phyloP scores from a whole-genome alignment of 257 asterid species.

The Sherardia arvensis region DNA sequence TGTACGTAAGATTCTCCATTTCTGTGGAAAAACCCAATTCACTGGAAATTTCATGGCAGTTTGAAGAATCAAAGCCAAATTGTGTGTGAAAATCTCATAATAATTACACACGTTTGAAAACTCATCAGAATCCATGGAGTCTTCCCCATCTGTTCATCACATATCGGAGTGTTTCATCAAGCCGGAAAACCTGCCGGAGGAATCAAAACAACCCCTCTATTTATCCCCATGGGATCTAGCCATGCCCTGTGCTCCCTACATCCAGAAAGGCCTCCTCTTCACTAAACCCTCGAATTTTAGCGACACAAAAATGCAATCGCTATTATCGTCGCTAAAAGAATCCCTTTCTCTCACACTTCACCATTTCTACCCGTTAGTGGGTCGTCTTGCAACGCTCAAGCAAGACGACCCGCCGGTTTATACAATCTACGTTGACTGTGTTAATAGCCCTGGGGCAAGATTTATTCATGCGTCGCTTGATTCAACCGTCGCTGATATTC shows the following conservation, averaged over 20 bases:
- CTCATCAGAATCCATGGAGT: background rate
- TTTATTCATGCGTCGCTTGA: slow-evolving; percentile 27
- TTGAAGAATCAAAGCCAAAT: background rate
- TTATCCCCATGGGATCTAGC: slow-evolving; percentile 17
- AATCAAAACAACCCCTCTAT: background rate
- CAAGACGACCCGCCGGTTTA: slow-evolving; percentile 13
- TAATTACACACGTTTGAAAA: too few relatives aligned
- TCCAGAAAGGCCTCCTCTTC: slow-evolving; percentile 18
- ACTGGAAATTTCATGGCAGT: background rate
- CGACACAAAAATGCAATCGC: background rate
- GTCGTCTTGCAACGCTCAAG: slow-evolving; percentile 28
- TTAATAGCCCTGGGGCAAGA: slow-evolving; percentile 23
- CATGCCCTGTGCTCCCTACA: slow-evolving; percentile 1
- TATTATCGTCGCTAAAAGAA: background rate
- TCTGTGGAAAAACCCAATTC: too few relatives aligned
- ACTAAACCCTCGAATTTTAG: slow-evolving; percentile 9
- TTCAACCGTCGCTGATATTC: slow-evolving; percentile 16
- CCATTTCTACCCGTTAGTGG: slow-evolving; percentile 52
- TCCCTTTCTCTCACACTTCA: slow-evolving; percentile 28
- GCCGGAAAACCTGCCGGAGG: background rate
- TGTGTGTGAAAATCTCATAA: too few relatives aligned
- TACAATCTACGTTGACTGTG: slow-evolving; percentile 32
- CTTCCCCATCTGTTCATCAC: background rate
- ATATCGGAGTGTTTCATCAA: slow-evolving; percentile 6
- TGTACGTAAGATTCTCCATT: too few relatives aligned